Conservation (phyloP, 2,329 filamentous ascomycete genomes). For the Teratosphaeria viscida region DNA sequence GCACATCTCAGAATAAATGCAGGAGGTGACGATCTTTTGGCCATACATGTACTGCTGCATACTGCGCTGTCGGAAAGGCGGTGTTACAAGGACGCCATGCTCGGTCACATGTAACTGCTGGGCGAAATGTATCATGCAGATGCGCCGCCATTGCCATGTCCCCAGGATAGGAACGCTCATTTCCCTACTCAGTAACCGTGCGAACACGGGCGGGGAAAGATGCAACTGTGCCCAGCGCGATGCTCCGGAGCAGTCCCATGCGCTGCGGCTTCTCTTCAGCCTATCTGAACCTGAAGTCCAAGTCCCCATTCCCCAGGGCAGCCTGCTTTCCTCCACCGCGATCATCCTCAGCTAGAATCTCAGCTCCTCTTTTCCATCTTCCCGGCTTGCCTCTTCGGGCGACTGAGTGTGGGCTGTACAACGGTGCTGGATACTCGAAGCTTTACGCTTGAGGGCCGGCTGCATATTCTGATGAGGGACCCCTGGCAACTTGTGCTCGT, state of each 20-base stretch:
- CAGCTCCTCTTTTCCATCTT: background rate
- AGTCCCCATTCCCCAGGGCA: background rate
- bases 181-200: background rate
- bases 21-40: too few relatives aligned
- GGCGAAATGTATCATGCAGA: too few relatives aligned
- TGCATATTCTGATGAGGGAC: too few relatives aligned
- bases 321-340: background rate
- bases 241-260: background rate
- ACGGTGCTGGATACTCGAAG: background rate
- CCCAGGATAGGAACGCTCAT: too few relatives aligned
- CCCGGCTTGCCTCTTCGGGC: background rate
- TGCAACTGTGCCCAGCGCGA: background rate
- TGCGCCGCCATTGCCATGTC: too few relatives aligned
- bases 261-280: background rate
- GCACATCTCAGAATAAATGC: too few relatives aligned
- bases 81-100: too few relatives aligned
- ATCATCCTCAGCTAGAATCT: background rate
- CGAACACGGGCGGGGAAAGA: background rate
- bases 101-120: too few relatives aligned
- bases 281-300: background rate
- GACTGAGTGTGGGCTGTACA: background rate
- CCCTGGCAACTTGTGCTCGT: too few relatives aligned
- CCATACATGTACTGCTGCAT: too few relatives aligned
- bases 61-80: too few relatives aligned
- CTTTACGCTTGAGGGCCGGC: background rate